Evolutionary conservation across 768 basidiomycete genomes (phyloP).

Genomic region (Suillus sp.): DNA sequence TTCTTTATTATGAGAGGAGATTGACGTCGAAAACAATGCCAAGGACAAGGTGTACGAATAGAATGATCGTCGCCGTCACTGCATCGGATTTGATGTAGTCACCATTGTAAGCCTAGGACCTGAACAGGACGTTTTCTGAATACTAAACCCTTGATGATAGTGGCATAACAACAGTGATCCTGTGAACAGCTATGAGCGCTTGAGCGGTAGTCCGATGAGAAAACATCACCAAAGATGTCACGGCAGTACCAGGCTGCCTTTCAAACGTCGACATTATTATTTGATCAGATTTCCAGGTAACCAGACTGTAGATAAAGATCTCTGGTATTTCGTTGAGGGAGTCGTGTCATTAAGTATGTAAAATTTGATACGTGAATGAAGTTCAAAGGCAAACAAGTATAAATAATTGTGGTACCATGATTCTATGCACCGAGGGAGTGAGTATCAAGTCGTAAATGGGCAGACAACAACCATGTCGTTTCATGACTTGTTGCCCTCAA

Average conservation of each 20-base stretch:
- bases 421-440: not conserved
- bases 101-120: not conserved
- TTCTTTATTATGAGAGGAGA: not conserved
- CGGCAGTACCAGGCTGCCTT: too few relatives aligned
- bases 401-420: not conserved
- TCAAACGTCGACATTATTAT: too few relatives aligned
- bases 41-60: not conserved
- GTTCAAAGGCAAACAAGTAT: not conserved
- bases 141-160: not conserved
- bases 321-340: too few relatives aligned
- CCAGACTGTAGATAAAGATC: too few relatives aligned
- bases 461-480: not conserved
- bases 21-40: not conserved
- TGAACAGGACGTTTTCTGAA: not conserved
- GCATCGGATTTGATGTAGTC: not conserved
- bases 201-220: too few relatives aligned
- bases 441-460: not conserved
- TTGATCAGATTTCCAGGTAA: too few relatives aligned
- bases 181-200: not conserved
- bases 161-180: slow-evolving; percentile 1
- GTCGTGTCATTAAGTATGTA: too few relatives aligned
- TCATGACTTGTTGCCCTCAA: not conserved
- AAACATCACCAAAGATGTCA: too few relatives aligned
- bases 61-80: not conserved
- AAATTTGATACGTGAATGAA: not conserved